A percentile compares a stretch with the other conserved stretches of the same genome.
Evolutionary conservation across 2,329 filamentous ascomycete species (phyloP).

Genomic region (Clonostachys rosea): DNA sequence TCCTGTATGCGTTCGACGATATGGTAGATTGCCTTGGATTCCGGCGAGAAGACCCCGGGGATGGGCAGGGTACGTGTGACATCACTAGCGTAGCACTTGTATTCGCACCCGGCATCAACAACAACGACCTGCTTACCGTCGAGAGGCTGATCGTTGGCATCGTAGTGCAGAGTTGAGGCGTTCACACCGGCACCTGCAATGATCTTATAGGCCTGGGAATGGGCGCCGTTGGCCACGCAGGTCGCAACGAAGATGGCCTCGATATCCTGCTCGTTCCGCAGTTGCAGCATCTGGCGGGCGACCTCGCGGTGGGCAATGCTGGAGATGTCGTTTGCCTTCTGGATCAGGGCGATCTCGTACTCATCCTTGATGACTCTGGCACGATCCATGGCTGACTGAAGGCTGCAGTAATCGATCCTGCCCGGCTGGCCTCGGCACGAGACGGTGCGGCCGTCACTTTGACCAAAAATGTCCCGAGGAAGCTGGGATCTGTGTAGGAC

Average conservation of each 20-base stretch:
- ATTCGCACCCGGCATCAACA: slow-evolving; percentile 86
- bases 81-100: slow-evolving; percentile 80
- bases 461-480: slow-evolving; percentile 10
- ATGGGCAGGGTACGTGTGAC: slow-evolving; percentile 86
- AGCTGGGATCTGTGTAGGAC: slow-evolving; percentile 44
- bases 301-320: slow-evolving; percentile 72
- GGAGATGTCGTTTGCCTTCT: slow-evolving; percentile 76
- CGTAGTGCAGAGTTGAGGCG: slow-evolving; percentile 83
- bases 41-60: slow-evolving; percentile 59
- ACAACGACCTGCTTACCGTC: slow-evolving; percentile 68
- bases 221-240: slow-evolving; percentile 69
- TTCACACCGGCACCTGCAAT: slow-evolving; percentile 84
- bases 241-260: slow-evolving; percentile 72
- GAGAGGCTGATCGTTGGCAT: slow-evolving; percentile 71
- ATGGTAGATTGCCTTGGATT: slow-evolving; percentile 69
- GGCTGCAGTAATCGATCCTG: slow-evolving; percentile 39
- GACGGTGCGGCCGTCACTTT: slow-evolving; percentile 11
- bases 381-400: slow-evolving; percentile 72
- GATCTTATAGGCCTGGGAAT: slow-evolving; percentile 78
- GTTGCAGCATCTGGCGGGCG: slow-evolving; percentile 54
- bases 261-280: slow-evolving; percentile 76
- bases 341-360: slow-evolving; percentile 82
- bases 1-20: slow-evolving; percentile 80
- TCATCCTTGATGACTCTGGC: slow-evolving; percentile 77
- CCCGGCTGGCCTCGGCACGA: slow-evolving; percentile 11